Base-by-base conservation (phyloP, 1,139 yeast genomes). In the Sugiyamaella xylanicola region DNA sequence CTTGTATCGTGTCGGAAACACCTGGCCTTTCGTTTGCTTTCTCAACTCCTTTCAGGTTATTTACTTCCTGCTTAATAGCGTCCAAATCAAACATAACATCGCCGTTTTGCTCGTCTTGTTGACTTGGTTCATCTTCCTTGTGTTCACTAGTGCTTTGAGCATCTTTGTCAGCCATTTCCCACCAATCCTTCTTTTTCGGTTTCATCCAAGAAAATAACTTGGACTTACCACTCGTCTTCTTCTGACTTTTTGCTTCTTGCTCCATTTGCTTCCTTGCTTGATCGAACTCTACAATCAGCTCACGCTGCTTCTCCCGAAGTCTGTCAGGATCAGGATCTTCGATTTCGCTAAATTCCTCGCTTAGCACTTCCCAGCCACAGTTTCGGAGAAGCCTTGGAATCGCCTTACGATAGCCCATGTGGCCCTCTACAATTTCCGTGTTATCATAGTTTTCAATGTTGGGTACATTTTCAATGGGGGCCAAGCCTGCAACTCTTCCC, bases 301-400 rank as follows among this genome's bases (percentile, higher is more conserved):
- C 85, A 58, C 97, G 77, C 65, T 91, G 95, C 55, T 82, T 67
- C 62, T 87, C 83, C 63, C 90, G 91, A 19, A 84, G 81, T 67
- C 86, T 85, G 62, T 89, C 97, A 1, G 96, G 91, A 70, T 93
- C 97, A 0, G 97, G 96, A 65, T 93, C 97, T 67, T 92, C 98
- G 61, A 95, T 92, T 71, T 95, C 99, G 15, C 88, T 86, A 69
- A 95, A 93, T 68, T 92, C 96, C 61, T 93, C 99, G 62, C 87
- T 83, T 51, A 91, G 71, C 2, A 93, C 88, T 59, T 89, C 87
- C 85, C 96, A 88, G 8, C 89, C 91, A 21, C 51, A 37, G 44
- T 88, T 68, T 50, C 74, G 72, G 62, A 95, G 71, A 51, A 95
- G 77, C 63, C 82, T 83, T 0, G 99, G 99, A 78, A 95, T 90